Evolutionary conservation across 495 filamentous ascomycete species (phyloP).

Genomic region (Penicillium riverlandense): DNA sequence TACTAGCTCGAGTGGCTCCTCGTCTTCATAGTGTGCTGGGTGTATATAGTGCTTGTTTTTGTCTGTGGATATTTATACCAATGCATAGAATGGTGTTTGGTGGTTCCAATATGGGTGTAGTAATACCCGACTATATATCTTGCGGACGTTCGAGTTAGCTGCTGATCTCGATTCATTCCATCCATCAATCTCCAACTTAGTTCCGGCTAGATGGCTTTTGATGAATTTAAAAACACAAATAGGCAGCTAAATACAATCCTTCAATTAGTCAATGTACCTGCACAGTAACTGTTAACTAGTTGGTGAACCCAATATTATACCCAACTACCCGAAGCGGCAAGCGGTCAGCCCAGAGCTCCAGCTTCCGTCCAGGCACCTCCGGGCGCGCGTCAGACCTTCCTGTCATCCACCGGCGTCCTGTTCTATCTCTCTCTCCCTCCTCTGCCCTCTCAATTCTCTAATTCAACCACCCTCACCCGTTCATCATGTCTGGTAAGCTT

Average conservation of each 20-base stretch:
- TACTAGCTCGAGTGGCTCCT: slow-evolving; percentile 17
- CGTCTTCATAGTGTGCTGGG: neutral
- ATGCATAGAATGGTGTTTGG: neutral
- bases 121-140: too few relatives aligned
- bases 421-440: slow-evolving; percentile 7
- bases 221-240: too few relatives aligned
- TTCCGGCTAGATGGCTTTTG: too few relatives aligned
- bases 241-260: too few relatives aligned
- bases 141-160: too few relatives aligned
- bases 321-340: too few relatives aligned
- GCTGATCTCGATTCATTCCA: too few relatives aligned
- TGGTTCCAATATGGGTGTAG: too few relatives aligned
- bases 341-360: slow-evolving; percentile 25
- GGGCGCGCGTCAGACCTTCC: slow-evolving; percentile 32
- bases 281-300: too few relatives aligned
- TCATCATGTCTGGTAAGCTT: slow-evolving; percentile 37
- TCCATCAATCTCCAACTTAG: too few relatives aligned
- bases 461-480: slow-evolving; percentile 9
- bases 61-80: slow-evolving; percentile 13
- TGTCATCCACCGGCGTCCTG: slow-evolving; percentile 12
- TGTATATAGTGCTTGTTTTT: neutral
- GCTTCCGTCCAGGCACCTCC: slow-evolving; percentile 38
- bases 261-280: too few relatives aligned
- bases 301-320: too few relatives aligned
- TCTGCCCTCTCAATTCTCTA: slow-evolving; percentile 1